Evolutionary conservation across 495 filamentous ascomycete species (phyloP).

Genomic region (Penicillium angulare): DNA sequence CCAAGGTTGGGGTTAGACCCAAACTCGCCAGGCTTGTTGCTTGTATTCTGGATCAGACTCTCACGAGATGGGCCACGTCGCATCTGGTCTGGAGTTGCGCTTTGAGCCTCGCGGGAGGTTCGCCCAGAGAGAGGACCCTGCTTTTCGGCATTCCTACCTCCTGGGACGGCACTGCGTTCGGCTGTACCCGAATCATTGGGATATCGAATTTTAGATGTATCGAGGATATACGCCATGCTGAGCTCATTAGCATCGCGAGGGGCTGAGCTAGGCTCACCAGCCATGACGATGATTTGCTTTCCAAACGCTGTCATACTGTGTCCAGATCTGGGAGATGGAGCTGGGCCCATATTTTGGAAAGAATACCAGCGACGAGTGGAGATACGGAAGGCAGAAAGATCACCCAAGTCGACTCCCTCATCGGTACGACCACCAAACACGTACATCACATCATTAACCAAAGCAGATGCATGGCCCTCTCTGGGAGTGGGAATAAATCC

Average conservation of each 20-base stretch:
- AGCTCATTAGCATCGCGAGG: constrained; percentile 77
- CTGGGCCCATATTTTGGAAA: constrained; percentile 99
- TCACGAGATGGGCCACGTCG: constrained; percentile 56
- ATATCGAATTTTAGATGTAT: constrained; percentile 94
- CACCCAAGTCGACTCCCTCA: constrained; percentile 86
- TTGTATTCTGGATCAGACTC: constrained; percentile 37
- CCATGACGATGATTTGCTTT: constrained; percentile 87
- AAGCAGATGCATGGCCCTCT: constrained; percentile 90
- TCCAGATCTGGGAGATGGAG: constrained; percentile 87
- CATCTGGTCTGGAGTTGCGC: constrained; percentile 51
- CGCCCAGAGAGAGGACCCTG: constrained; percentile 34
- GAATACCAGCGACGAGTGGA: constrained; percentile 93
- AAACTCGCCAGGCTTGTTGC: constrained; percentile 30
- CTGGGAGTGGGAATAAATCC: constrained; percentile 92
- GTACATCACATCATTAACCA: constrained; percentile 98
- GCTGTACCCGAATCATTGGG: constrained; percentile 69
- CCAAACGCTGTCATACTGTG: constrained; percentile 96
- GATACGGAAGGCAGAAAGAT: constrained; percentile 94
- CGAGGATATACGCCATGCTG: constrained; percentile 84
- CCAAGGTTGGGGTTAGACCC: constrained; percentile 34
- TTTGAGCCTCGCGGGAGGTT: constrained; percentile 63
- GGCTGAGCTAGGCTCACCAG: constrained; percentile 89
- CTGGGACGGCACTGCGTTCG: constrained; percentile 25
- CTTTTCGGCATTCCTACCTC: constrained; percentile 38
- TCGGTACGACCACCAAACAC: constrained; percentile 97